phyloP scores from a whole-genome alignment of 1,139 yeast genomes.

The Geotrichum macrosporum region DNA sequence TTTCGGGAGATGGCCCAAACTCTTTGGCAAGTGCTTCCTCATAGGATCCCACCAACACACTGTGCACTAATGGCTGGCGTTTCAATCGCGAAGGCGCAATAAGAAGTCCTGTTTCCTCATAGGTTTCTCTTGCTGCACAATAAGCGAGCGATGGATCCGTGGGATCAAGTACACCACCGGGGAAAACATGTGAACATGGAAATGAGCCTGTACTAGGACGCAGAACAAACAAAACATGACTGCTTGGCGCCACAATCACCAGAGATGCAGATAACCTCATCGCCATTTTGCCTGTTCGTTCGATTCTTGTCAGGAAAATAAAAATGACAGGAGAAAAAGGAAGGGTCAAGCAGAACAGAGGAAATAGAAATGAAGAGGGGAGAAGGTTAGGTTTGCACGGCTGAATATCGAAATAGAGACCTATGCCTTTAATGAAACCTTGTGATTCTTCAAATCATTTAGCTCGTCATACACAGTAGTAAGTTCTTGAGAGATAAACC shows the following conservation, averaged over 20 bases:
- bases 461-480: slow-evolving; percentile 14
- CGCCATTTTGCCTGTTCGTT: background rate
- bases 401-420: background rate
- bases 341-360: background rate
- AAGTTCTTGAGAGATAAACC: slow-evolving; percentile 8
- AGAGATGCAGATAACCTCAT: slow-evolving; percentile 33
- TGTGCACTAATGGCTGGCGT: slow-evolving; percentile 1
- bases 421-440: background rate
- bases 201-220: slow-evolving; percentile 34
- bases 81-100: slow-evolving; percentile 17
- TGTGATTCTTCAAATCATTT: slow-evolving; percentile 7
- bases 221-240: slow-evolving; percentile 32
- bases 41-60: slow-evolving; percentile 2
- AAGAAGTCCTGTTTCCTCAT: slow-evolving; percentile 37
- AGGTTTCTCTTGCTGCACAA: slow-evolving; percentile 37
- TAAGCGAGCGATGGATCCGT: slow-evolving; percentile 31
- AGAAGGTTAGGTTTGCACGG: background rate
- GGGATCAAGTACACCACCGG: slow-evolving; percentile 35
- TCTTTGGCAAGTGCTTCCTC: slow-evolving; percentile 4
- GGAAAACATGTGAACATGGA: slow-evolving; percentile 36
- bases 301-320: too few relatives aligned
- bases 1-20: slow-evolving; percentile 4
- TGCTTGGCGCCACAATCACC: slow-evolving; percentile 32
- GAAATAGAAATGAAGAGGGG: background rate
- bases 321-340: too few relatives aligned